phyloP scores from a whole-genome alignment of 2,329 filamentous ascomycete genomes.

The Pyrenophora tritici-repentis region DNA sequence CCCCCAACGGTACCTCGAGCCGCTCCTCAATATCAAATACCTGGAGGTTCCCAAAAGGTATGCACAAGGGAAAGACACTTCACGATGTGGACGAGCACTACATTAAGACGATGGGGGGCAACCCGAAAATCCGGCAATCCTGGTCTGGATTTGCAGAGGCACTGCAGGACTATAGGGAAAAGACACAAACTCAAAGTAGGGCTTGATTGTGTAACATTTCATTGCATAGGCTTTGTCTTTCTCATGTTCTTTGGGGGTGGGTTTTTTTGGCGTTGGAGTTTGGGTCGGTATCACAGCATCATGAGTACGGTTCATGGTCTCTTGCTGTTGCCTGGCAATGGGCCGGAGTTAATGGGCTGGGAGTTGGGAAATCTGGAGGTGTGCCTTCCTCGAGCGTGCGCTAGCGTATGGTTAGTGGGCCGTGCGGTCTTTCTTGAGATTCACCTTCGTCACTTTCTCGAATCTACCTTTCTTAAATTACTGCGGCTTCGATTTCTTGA shows the following conservation, averaged over 20 bases:
- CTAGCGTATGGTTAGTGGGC: too few relatives aligned
- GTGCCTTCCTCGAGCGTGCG: conserved; percentile 1
- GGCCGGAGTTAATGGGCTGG: too few relatives aligned
- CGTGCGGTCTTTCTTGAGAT: conserved; percentile 1
- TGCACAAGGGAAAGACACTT: conserved; percentile 16
- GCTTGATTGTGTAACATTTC: conserved; percentile 1
- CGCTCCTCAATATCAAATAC: conserved; percentile 2
- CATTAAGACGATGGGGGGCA: conserved; percentile 25
- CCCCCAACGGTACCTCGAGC: background rate
- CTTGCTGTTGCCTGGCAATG: too few relatives aligned
- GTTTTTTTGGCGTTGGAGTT: too few relatives aligned
- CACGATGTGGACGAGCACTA: conserved; percentile 28
- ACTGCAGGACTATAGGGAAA: conserved; percentile 26
- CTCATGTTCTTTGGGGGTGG: too few relatives aligned
- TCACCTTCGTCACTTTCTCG: background rate
- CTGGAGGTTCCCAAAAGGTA: conserved; percentile 12
- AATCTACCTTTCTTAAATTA: background rate
- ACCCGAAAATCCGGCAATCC: conserved; percentile 18
- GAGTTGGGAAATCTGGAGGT: too few relatives aligned
- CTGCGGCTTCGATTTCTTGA: background rate
- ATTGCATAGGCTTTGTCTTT: too few relatives aligned
- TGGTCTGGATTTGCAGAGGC: conserved; percentile 28
- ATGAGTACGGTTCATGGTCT: too few relatives aligned
- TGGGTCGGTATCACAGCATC: too few relatives aligned
- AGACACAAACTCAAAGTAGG: conserved; percentile 13